phyloP scores from a whole-genome alignment of 2,329 filamentous ascomycete genomes.

The Penicillium sp. region DNA sequence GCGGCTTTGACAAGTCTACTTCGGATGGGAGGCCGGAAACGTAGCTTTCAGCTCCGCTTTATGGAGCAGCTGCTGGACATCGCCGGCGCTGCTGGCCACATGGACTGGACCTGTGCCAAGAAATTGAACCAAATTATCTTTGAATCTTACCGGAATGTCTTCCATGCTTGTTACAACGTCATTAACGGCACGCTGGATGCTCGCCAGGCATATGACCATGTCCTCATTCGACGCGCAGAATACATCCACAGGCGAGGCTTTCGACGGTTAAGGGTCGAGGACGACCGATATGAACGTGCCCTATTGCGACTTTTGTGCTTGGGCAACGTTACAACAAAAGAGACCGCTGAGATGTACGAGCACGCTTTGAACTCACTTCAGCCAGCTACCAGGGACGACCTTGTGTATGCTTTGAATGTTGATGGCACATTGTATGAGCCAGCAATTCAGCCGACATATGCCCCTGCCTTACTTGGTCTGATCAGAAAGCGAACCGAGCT shows the following conservation, averaged over 20 bases:
- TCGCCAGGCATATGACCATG: constrained; percentile 17
- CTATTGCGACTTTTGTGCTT: constrained; percentile 18
- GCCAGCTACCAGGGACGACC: not conserved
- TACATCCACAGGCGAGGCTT: constrained; percentile 7
- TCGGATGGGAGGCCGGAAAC: constrained; percentile 5
- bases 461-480: constrained; percentile 14
- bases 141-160: constrained; percentile 18
- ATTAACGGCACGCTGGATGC: constrained; percentile 8
- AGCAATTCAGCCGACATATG: constrained; percentile 20
- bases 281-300: constrained; percentile 2
- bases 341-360: constrained; percentile 14
- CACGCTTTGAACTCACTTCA: constrained; percentile 10
- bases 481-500: constrained; percentile 5
- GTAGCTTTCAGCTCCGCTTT: constrained; percentile 18
- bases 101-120: constrained; percentile 19
- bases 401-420: constrained; percentile 12
- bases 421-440: constrained; percentile 14
- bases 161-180: constrained; percentile 19
- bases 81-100: constrained; percentile 18
- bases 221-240: constrained; percentile 13
- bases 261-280: constrained; percentile 1
- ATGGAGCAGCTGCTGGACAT: constrained; percentile 21
- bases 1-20: constrained; percentile 10
- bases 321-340: constrained; percentile 14
- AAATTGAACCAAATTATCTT: constrained; percentile 18